Conservation (phyloP, 208 protist genomes). For the Leishmania gerbilli region DNA sequence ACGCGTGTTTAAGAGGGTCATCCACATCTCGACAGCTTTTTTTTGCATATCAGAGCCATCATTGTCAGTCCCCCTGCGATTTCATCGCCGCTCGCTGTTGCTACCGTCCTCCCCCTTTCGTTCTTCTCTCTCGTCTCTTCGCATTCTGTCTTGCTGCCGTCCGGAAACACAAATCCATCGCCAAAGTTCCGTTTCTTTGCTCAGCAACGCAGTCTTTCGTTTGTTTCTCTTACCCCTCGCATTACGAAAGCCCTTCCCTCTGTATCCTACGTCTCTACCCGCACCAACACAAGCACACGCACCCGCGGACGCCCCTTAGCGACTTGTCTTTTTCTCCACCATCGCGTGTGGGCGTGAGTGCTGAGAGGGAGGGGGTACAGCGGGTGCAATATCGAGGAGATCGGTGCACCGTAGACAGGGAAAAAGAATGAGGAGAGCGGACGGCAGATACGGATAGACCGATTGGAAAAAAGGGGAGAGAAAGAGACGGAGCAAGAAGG, state of each 20-base stretch:
- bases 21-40: background rate
- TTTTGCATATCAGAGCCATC: too few relatives aligned
- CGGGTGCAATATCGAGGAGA: background rate
- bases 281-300: background rate
- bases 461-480: background rate
- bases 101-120: background rate
- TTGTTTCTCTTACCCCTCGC: background rate
- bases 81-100: background rate
- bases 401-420: background rate
- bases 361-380: background rate
- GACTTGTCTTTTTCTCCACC: background rate
- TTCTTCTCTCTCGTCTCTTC: background rate
- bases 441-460: background rate
- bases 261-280: background rate
- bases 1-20: background rate
- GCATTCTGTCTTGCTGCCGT: background rate
- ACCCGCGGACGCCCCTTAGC: background rate
- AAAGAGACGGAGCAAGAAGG: background rate
- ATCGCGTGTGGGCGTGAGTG: background rate
- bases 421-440: background rate
- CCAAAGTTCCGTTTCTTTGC: background rate
- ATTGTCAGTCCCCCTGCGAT: background rate
- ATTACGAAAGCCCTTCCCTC: too few relatives aligned
- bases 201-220: background rate
- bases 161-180: background rate